A percentile compares a stretch with the other conserved stretches of the same genome.
These are phyloP conservation scores for Hypericum androsaemum DNA, from an alignment of 345 rosid species.

Conservation along the genomic window DNA sequence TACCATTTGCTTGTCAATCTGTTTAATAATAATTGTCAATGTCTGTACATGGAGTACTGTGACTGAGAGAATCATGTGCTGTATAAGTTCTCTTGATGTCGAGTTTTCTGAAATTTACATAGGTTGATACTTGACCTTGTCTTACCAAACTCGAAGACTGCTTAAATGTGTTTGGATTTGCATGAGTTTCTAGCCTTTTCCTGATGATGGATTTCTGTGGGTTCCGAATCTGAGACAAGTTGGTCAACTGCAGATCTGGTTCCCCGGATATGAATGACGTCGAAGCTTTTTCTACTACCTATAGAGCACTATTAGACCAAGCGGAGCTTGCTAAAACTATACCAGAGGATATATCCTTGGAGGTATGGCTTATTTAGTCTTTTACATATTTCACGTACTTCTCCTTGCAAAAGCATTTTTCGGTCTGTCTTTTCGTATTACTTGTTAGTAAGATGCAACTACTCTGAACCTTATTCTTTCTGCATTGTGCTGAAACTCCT, in stretches of 20 bases:
- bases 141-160: not conserved
- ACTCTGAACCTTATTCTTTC: not conserved
- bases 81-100: too few species aligned
- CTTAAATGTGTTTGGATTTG: too few species aligned
- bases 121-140: not conserved
- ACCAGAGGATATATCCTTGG: conserved; percentile 51
- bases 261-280: conserved; percentile 75
- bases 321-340: conserved; percentile 59
- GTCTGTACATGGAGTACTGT: too few species aligned
- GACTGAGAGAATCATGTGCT: too few species aligned
- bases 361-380: conserved; percentile 31
- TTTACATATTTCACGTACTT: not conserved
- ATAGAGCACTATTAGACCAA: conserved; percentile 52
- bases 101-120: too few species aligned
- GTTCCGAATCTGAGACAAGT: conserved; percentile 11
- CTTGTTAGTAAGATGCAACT: too few species aligned
- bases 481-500: not conserved
- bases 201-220: not conserved
- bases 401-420: too few species aligned
- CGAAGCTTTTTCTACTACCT: conserved; percentile 55
- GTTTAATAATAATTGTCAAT: too few species aligned
- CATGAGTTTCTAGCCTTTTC: too few species aligned
- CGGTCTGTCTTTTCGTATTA: too few species aligned
- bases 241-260: conserved; percentile 38
- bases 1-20: too few species aligned